Evolutionary conservation across 1,284 basidiomycete species (phyloP), one percentile per base, ranked within the genome.

Genomic region (Rugosomyces carneus): DNA sequence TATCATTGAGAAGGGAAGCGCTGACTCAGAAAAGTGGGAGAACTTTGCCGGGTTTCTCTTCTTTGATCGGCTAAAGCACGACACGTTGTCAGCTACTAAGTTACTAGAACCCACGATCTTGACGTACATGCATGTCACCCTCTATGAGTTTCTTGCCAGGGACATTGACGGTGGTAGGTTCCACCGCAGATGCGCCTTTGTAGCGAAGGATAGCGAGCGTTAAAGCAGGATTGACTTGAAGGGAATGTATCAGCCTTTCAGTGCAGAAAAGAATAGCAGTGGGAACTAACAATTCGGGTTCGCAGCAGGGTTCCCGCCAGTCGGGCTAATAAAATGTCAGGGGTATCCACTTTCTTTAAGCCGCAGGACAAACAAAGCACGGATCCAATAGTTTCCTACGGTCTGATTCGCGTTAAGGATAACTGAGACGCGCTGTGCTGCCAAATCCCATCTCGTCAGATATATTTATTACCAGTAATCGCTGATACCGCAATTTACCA

Each of bases 191-290:
- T 0, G 75, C 75, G 13, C 70, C 72, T 0, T 52, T 56, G 53
- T 79, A 78, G 16, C 70, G 66, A 16, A 79, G 54, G 44, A 79
- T 73, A 5, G 75, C 76, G 37, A 47, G 46, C 8, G 47, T 34
- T 1, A 44, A 49, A 15, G 42, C 51, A 2, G 52, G 44, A 34
- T 57, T 50, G 31, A 53, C 53, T 53, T 39, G 23, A n/a, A n/a
- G n/a, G 18, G 34, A 37, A 8, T 34, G n/a, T 18, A 21, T 5
- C 21, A 18, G 9, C 35, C 21, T 23, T 23, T 34, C 27, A 45
- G 20, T 21, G 5, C n/a, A 10, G 20, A 10, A 9, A 21, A 34
- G 4, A 24, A 11, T 13, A 21, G 19, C 20, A 19, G 11, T 10
- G 11, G 11, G 8, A 18, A 45, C 54, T 32, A 39, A 60, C 62